Percentiles rank a stretch among this genome's conserved stretches.
These are phyloP conservation scores for Fagopyrum homotropicum DNA, from an alignment of 148 eudicot genomes.

Conservation along the genomic window DNA sequence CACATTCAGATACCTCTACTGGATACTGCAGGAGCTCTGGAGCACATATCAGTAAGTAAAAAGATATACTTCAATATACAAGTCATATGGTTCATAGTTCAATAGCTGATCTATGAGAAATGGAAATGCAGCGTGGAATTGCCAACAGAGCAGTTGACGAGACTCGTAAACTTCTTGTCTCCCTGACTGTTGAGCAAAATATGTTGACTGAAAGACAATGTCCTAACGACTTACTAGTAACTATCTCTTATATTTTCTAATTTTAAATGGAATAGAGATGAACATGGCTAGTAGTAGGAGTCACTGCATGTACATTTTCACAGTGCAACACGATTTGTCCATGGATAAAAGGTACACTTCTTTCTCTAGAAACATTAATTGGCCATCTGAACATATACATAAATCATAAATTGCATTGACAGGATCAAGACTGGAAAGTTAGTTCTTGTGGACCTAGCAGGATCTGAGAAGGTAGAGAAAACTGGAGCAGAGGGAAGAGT, in stretches of 20 bases:
- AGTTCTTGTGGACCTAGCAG: constrained; percentile 87
- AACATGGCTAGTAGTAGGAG: constrained; percentile 93
- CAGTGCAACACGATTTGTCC: constrained; percentile 45
- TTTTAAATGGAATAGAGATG: constrained; percentile 48
- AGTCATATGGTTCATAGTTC: not conserved
- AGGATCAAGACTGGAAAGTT: constrained; percentile 63
- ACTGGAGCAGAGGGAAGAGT: constrained; percentile 89
- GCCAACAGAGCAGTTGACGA: constrained; percentile 91
- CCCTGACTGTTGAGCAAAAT: not conserved
- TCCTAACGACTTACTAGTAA: not conserved
- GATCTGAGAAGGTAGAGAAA: constrained; percentile 87
- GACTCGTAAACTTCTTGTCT: constrained; percentile 60
- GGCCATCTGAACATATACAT: not conserved
- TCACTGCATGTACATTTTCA: constrained; percentile 74
- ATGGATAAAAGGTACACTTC: constrained; percentile 49
- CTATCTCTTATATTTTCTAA: constrained; percentile 1
- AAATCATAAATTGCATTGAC: constrained; percentile 16
- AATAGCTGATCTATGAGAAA: not conserved
- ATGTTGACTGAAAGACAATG: not conserved
- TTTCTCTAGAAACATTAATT: constrained; percentile 8
- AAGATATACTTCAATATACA: not conserved
- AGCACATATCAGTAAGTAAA: constrained; percentile 57
- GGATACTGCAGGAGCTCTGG: constrained; percentile 63
- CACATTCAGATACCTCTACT: constrained; percentile 45
- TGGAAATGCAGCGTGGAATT: constrained; percentile 61